Conservation (phyloP, 768 basidiomycete species). For the Termitomyces sp. region DNA sequence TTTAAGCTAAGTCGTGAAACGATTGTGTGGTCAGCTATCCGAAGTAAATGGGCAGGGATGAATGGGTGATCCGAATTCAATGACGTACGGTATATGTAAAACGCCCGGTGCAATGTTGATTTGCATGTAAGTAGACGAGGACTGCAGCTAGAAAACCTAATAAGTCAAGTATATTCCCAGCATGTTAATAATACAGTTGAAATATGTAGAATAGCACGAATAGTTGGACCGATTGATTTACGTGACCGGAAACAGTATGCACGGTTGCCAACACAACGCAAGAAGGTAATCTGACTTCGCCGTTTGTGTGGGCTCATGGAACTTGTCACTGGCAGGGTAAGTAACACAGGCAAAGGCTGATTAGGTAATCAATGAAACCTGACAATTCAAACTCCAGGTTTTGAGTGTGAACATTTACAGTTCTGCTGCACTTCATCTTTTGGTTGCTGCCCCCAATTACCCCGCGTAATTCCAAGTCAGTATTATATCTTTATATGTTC, state of each 20-base stretch:
- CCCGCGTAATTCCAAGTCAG: constrained; percentile 10
- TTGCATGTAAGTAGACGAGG: neutral
- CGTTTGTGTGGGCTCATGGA: neutral
- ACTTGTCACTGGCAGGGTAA: too few relatives aligned
- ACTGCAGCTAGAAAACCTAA: neutral
- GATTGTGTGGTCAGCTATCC: neutral
- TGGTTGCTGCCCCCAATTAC: neutral
- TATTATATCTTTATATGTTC: constrained; percentile 1
- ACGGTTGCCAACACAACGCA: too few relatives aligned
- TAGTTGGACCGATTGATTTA: neutral
- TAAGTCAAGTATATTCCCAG: neutral
- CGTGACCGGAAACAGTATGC: too few relatives aligned
- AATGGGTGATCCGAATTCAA: neutral
- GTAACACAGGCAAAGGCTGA: neutral
- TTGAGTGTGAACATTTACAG: neutral
- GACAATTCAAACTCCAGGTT: neutral
- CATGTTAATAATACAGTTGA: neutral
- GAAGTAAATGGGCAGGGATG: neutral
- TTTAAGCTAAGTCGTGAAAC: neutral
- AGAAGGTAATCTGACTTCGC: too few relatives aligned
- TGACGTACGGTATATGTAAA: neutral
- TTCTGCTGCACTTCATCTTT: neutral
- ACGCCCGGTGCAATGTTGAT: neutral
- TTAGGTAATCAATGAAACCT: neutral
- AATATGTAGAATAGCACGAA: neutral